Conservation (phyloP, 305 asterid species). For the Rubia peregrina region DNA sequence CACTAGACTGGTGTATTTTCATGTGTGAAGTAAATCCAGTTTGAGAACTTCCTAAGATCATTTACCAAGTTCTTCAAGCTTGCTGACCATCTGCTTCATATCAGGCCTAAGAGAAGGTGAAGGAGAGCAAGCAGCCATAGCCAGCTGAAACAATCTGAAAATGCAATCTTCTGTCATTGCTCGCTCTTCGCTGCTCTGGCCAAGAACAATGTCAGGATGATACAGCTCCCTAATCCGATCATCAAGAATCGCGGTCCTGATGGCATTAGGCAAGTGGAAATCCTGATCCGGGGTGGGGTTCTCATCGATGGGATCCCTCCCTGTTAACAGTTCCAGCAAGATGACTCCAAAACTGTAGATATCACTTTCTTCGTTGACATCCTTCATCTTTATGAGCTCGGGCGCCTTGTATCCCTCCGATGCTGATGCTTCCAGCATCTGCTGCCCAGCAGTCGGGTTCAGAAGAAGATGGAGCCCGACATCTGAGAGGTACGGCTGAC, state of each 20-base stretch:
- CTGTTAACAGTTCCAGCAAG: conserved; percentile 64
- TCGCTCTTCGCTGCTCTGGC: conserved; percentile 20
- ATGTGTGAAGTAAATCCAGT: background rate
- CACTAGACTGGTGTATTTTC: background rate
- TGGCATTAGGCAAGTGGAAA: conserved; percentile 40
- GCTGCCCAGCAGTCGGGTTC: conserved; percentile 56
- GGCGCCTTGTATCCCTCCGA: conserved; percentile 71
- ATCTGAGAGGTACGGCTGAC: conserved; percentile 62
- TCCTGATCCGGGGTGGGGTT: conserved; percentile 42
- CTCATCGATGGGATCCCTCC: conserved; percentile 49
- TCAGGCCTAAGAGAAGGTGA: conserved; percentile 63
- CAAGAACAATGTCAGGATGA: conserved; percentile 26
- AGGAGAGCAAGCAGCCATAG: conserved; percentile 86
- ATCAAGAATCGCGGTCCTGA: conserved; percentile 57
- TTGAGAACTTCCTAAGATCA: conserved; percentile 14
- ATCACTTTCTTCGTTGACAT: conserved; percentile 55
- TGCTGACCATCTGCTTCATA: conserved; percentile 46
- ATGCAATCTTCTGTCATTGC: conserved; percentile 32
- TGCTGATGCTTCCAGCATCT: conserved; percentile 60
- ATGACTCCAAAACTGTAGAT: conserved; percentile 73
- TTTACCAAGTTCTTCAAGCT: conserved; percentile 64
- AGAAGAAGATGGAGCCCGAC: conserved; percentile 64
- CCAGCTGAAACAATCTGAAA: conserved; percentile 52
- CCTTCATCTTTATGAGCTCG: conserved; percentile 73
- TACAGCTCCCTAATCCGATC: conserved; percentile 29